A percentile compares a stretch with the other conserved stretches of the same genome.
phyloP scores from a whole-genome alignment of 805 yeast species.

The Brettanomyces bruxellensis region DNA sequence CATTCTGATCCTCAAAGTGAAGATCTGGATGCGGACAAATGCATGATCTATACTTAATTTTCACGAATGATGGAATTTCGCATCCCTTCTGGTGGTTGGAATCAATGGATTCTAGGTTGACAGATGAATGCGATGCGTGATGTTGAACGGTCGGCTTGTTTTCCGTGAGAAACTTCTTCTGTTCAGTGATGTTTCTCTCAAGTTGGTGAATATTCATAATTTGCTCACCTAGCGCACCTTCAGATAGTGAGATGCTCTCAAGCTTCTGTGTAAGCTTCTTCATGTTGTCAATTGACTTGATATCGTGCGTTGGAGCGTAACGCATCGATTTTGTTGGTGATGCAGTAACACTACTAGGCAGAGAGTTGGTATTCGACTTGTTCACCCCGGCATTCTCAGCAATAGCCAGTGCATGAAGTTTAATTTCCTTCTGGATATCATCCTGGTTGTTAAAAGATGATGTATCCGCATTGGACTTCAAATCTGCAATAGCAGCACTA shows the following conservation, averaged over 20 bases:
- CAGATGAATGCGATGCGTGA: background rate
- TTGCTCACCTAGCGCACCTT: background rate
- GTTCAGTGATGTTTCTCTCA: background rate
- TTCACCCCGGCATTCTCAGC: background rate
- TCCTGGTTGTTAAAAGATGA: background rate
- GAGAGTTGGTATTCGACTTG: background rate
- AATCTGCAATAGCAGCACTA: background rate
- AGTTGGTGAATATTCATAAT: background rate
- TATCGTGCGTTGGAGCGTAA: background rate
- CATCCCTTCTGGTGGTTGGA: background rate
- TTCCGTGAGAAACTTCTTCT: background rate
- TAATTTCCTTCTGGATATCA: background rate
- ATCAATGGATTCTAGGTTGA: background rate
- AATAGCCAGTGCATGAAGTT: background rate
- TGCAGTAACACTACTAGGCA: background rate
- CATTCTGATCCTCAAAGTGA: slow-evolving; percentile 37
- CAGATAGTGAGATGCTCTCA: background rate
- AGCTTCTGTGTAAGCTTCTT: background rate
- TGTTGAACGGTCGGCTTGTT: background rate
- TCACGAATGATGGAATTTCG: background rate
- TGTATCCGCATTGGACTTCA: background rate
- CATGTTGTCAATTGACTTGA: background rate
- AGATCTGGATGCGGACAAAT: slow-evolving; percentile 57
- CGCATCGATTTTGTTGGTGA: background rate
- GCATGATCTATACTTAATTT: slow-evolving; percentile 22